Evolutionary conservation across 176 grass and related monocot species (phyloP).

Genomic region (Poa annua): DNA sequence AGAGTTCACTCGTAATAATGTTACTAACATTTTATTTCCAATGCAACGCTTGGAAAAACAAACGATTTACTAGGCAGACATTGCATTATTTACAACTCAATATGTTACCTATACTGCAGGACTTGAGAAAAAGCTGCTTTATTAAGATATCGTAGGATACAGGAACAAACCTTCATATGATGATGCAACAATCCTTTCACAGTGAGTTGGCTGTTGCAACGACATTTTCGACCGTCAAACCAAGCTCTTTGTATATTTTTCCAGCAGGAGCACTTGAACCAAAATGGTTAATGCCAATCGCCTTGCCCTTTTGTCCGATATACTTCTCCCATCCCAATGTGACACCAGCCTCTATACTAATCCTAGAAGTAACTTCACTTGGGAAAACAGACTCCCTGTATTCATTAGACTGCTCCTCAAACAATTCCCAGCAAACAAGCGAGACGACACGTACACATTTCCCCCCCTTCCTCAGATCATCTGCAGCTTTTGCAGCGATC

Average conservation of each 20-base stretch:
- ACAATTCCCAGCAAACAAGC: constrained; percentile 65
- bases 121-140: not conserved
- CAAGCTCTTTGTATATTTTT: constrained; percentile 62
- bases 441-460: constrained; percentile 55
- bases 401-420: constrained; percentile 57
- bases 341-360: constrained; percentile 59
- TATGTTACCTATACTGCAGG: not conserved
- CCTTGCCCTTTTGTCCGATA: constrained; percentile 49
- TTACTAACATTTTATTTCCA: constrained; percentile 15
- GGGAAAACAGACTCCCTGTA: constrained; percentile 58
- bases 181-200: not conserved
- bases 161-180: not conserved
- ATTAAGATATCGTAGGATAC: not conserved
- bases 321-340: constrained; percentile 65
- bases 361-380: constrained; percentile 45
- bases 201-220: constrained; percentile 43
- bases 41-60: not conserved
- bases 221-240: constrained; percentile 55
- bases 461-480: constrained; percentile 46
- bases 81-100: not conserved
- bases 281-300: constrained; percentile 47
- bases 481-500: constrained; percentile 53
- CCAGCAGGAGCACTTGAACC: constrained; percentile 54
- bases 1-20: not conserved
- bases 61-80: not conserved